Evolutionary conservation across 768 basidiomycete genomes (phyloP).

Genomic region (Leccinum aurantiacum): DNA sequence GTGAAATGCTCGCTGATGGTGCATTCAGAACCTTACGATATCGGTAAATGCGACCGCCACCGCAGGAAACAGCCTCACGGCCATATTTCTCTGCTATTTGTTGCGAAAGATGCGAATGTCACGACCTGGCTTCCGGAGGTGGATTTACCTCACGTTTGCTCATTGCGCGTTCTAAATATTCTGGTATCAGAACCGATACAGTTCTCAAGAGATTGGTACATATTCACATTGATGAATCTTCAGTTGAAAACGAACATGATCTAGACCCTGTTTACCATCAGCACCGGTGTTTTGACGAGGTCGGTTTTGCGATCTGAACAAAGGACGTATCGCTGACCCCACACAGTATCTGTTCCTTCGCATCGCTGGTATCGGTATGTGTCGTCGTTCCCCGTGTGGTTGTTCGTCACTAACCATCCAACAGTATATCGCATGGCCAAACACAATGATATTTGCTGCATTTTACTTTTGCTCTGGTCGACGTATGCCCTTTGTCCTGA

Average conservation of each 20-base stretch:
- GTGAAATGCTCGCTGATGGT: not conserved
- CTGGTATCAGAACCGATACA: slow-evolving; percentile 39
- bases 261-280: slow-evolving; percentile 56
- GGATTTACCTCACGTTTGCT: not conserved
- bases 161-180: not conserved
- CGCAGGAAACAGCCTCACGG: slow-evolving; percentile 49
- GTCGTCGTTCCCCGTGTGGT: not conserved
- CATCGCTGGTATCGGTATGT: slow-evolving; percentile 51
- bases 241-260: not conserved
- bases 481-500: slow-evolving; percentile 38
- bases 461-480: slow-evolving; percentile 64
- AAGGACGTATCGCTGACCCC: slow-evolving; percentile 6
- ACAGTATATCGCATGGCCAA: slow-evolving; percentile 47
- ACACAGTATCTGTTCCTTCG: slow-evolving; percentile 48
- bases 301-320: slow-evolving; percentile 7
- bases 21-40: slow-evolving; percentile 39
- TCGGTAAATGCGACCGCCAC: slow-evolving; percentile 53
- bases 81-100: slow-evolving; percentile 44
- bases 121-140: slow-evolving; percentile 53
- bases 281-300: slow-evolving; percentile 38
- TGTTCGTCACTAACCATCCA: not conserved
- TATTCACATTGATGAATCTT: not conserved
- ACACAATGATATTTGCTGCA: slow-evolving; percentile 54
- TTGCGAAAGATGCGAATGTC: slow-evolving; percentile 37
- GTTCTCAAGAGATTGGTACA: slow-evolving; percentile 47